Conservation (phyloP, 2,329 filamentous ascomycete genomes). For the Ceratocystis albifundus region DNA sequence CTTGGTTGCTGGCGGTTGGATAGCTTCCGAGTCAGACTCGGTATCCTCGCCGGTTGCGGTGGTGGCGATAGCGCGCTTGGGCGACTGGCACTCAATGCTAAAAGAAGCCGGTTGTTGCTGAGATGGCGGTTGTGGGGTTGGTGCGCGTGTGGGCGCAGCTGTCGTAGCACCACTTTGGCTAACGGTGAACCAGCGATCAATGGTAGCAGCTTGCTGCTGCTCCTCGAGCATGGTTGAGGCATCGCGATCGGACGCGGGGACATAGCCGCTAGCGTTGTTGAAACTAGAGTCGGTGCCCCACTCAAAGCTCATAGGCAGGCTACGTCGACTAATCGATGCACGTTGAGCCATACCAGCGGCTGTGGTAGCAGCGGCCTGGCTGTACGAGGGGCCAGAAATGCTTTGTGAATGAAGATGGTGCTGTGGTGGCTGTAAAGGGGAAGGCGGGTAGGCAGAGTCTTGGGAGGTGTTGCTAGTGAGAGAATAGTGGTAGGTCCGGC, state of each 20-base stretch:
- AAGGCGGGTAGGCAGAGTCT: background rate
- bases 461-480: conserved; percentile 15
- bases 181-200: conserved; percentile 46
- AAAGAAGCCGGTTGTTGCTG: background rate
- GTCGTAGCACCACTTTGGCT: conserved; percentile 49
- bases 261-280: conserved; percentile 45
- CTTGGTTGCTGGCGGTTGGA: conserved; percentile 16
- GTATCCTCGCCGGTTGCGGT: conserved; percentile 13
- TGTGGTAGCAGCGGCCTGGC: background rate
- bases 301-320: conserved; percentile 35
- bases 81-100: background rate
- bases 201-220: conserved; percentile 37
- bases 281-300: conserved; percentile 63
- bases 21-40: conserved; percentile 17
- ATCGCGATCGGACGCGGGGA: conserved; percentile 45
- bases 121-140: conserved; percentile 43
- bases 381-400: conserved; percentile 6
- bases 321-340: conserved; percentile 7
- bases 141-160: conserved; percentile 8
- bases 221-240: conserved; percentile 34
- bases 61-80: conserved; percentile 16
- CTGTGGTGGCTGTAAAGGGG: background rate
- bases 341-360: background rate
- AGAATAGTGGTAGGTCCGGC: conserved; percentile 29
- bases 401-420: conserved; percentile 9